Conservation (phyloP, 345 rosid genomes). For the Populus deltoides region DNA sequence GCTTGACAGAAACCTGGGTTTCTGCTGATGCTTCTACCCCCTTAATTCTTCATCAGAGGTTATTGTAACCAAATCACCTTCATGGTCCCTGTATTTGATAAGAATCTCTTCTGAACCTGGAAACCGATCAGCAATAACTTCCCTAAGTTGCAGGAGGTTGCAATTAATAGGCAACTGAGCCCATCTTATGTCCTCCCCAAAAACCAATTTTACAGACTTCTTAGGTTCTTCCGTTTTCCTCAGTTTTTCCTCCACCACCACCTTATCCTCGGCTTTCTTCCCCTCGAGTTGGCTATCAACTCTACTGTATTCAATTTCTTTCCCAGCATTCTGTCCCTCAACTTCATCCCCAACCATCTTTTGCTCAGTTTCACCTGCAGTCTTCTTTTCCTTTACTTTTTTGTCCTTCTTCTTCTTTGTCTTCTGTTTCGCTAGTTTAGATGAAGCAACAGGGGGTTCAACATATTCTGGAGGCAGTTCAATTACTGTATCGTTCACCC, state of each 20-base stretch:
- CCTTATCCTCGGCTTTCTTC: constrained; percentile 52
- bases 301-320: constrained; percentile 36
- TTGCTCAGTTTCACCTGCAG: constrained; percentile 27
- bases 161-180: constrained; percentile 67
- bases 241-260: constrained; percentile 54
- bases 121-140: constrained; percentile 67
- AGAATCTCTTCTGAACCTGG: constrained; percentile 62
- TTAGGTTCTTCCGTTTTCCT: constrained; percentile 34
- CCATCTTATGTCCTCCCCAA: constrained; percentile 73
- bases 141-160: constrained; percentile 66
- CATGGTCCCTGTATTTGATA: constrained; percentile 78
- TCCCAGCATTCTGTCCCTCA: constrained; percentile 11
- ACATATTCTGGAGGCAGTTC: constrained; percentile 72
- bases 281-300: constrained; percentile 28
- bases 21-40: constrained; percentile 59
- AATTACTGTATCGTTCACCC: constrained; percentile 51
- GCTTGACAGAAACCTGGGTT: constrained; percentile 48
- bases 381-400: constrained; percentile 34
- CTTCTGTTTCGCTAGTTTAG: constrained; percentile 42
- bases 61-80: constrained; percentile 86
- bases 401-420: constrained; percentile 38
- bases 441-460: constrained; percentile 49
- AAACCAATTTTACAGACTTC: constrained; percentile 66
- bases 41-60: constrained; percentile 79
- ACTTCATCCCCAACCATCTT: constrained; percentile 19